phyloP scores from a whole-genome alignment of 1,284 basidiomycete species.

The Ganoderma lingzhi region DNA sequence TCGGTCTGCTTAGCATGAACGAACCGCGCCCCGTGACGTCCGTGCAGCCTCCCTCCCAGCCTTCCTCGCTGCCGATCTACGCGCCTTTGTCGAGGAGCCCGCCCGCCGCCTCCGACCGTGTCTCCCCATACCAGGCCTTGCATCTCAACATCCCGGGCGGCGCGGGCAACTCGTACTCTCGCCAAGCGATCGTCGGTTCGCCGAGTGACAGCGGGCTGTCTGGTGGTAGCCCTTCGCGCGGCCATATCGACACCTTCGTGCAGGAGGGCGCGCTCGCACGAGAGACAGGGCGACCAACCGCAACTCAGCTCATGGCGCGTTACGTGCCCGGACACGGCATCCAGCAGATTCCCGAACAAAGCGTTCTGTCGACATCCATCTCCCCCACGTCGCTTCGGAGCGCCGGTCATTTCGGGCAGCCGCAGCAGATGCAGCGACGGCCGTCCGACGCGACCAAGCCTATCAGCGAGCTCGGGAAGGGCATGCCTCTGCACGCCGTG shows the following conservation, averaged over 20 bases:
- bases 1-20: conserved; percentile 72
- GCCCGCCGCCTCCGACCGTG: conserved; percentile 56
- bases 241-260: conserved; percentile 36
- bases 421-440: conserved; percentile 51
- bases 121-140: conserved; percentile 64
- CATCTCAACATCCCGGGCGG: conserved; percentile 60
- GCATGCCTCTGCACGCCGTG: conserved; percentile 86
- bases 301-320: conserved; percentile 55
- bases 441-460: conserved; percentile 58
- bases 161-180: conserved; percentile 49
- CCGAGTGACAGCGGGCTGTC: conserved; percentile 58
- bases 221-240: conserved; percentile 43
- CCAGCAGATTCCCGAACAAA: conserved; percentile 60
- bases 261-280: conserved; percentile 27
- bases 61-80: conserved; percentile 74
- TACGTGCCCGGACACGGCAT: conserved; percentile 73
- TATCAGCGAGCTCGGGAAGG: conserved; percentile 84
- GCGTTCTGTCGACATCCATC: conserved; percentile 42
- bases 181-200: conserved; percentile 60
- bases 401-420: conserved; percentile 38
- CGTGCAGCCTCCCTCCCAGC: conserved; percentile 60
- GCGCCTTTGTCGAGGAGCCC: conserved; percentile 72
- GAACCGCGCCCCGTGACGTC: conserved; percentile 53
- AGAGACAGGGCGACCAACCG: conserved; percentile 31
- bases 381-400: conserved; percentile 40